These are phyloP conservation scores for Volvox carteri DNA, from an alignment of 163 green algal species.

Conservation along the genomic window DNA sequence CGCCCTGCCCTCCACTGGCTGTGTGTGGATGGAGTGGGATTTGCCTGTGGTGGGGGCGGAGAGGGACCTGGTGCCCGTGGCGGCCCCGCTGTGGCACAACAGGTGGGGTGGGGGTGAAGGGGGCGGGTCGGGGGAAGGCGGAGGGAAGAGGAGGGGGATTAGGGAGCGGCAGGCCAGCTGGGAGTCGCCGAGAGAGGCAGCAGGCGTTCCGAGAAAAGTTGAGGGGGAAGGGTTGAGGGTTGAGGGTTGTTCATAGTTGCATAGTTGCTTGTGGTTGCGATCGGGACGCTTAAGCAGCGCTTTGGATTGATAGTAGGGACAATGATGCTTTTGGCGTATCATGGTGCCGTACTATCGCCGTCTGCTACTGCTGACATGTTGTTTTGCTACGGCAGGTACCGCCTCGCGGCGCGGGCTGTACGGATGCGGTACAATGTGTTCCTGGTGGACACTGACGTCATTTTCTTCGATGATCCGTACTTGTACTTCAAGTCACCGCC, in stretches of 20 bases:
- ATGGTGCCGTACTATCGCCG: too few relatives aligned
- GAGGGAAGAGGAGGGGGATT: background rate
- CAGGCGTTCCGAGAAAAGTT: too few relatives aligned
- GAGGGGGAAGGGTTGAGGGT: too few relatives aligned
- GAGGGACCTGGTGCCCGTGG: slow-evolving; percentile 11
- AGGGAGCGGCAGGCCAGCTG: background rate
- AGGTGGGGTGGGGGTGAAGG: slow-evolving; percentile 16
- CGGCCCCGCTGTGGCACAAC: slow-evolving; percentile 50
- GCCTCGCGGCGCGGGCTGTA: slow-evolving; percentile 33
- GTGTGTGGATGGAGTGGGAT: slow-evolving; percentile 49
- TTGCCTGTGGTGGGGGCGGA: slow-evolving; percentile 44
- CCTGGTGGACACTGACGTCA: slow-evolving; percentile 55
- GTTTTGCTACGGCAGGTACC: slow-evolving; percentile 30
- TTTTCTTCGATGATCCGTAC: slow-evolving; percentile 66
- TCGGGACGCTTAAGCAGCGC: too few relatives aligned
- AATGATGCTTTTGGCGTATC: too few relatives aligned
- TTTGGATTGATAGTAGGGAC: too few relatives aligned
- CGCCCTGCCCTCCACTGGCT: slow-evolving; percentile 13
- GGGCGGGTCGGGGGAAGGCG: background rate
- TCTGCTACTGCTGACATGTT: background rate
- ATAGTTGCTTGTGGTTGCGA: too few relatives aligned
- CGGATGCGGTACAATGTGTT: slow-evolving; percentile 63
- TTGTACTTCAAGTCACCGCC: slow-evolving; percentile 55
- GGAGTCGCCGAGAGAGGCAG: background rate
- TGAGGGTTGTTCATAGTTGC: too few relatives aligned